phyloP scores from a whole-genome alignment of 2,329 filamentous ascomycete genomes.

The Paraphoma sp. region DNA sequence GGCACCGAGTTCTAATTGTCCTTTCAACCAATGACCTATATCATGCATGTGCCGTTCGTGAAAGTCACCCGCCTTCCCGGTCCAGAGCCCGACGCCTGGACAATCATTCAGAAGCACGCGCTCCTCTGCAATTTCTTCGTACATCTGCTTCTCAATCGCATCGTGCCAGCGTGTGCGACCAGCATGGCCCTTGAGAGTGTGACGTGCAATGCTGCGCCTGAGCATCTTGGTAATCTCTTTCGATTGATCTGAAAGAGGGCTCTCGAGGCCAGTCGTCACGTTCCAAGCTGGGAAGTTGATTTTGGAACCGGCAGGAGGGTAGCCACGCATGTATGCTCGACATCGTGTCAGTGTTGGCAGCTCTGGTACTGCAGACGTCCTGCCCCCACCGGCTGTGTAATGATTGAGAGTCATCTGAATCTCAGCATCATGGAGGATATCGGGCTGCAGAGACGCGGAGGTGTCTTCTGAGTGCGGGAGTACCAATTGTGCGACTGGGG shows the following conservation, averaged over 20 bases:
- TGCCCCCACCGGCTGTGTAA: constrained; percentile 27
- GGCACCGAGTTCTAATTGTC: constrained; percentile 14
- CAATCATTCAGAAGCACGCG: constrained; percentile 21
- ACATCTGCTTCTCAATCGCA: constrained; percentile 32
- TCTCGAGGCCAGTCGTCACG: constrained; percentile 48
- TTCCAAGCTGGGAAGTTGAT: constrained; percentile 51
- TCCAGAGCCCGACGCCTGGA: constrained; percentile 36
- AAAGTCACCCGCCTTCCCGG: constrained; percentile 10
- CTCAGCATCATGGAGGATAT: constrained; percentile 38
- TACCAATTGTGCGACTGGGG: constrained; percentile 43
- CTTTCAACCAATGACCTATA: constrained; percentile 38
- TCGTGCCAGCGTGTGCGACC: constrained; percentile 33
- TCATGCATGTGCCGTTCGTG: constrained; percentile 20
- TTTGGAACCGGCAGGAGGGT: constrained; percentile 49
- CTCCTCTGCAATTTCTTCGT: constrained; percentile 32
- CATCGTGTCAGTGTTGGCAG: constrained; percentile 34
- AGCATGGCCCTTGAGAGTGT: constrained; percentile 30
- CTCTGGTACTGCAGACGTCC: constrained; percentile 10
- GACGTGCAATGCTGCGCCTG: constrained; percentile 48
- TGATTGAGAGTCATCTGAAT: constrained; percentile 37
- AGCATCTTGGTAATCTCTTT: constrained; percentile 50
- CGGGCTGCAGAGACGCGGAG: constrained; percentile 34
- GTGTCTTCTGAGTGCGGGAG: constrained; percentile 32
- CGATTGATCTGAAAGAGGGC: constrained; percentile 49
- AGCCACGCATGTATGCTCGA: constrained; percentile 48